Evolutionary conservation across 495 filamentous ascomycete species (phyloP).

Genomic region (Acidiella bohemica): DNA sequence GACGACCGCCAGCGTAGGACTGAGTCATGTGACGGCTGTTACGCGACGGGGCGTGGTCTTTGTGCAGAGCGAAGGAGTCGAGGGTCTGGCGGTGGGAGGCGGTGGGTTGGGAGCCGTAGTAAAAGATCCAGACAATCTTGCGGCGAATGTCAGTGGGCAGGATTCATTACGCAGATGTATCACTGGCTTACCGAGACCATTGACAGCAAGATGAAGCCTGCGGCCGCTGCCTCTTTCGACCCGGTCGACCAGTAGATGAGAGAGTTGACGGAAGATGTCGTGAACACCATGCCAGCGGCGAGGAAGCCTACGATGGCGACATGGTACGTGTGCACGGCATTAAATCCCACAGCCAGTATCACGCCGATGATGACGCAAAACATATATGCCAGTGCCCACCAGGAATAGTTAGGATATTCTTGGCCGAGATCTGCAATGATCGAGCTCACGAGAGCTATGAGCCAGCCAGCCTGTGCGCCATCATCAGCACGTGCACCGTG

Average conservation of each 20-base stretch:
- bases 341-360: conserved; percentile 64
- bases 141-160: not conserved
- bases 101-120: conserved; percentile 85
- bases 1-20: conserved; percentile 59
- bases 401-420: conserved; percentile 68
- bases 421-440: conserved; percentile 53
- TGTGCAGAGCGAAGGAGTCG: conserved; percentile 90
- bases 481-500: not conserved
- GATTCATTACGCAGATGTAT: not conserved
- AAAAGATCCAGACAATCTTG: conserved; percentile 98
- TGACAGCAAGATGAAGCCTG: conserved; percentile 88
- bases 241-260: conserved; percentile 57
- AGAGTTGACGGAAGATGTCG: conserved; percentile 68
- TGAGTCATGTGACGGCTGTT: conserved; percentile 45
- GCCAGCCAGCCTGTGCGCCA: conserved; percentile 67
- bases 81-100: conserved; percentile 82
- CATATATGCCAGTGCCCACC: conserved; percentile 82
- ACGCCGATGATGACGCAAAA: conserved; percentile 69
- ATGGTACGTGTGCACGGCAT: conserved; percentile 71
- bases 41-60: conserved; percentile 50
- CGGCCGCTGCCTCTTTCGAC: conserved; percentile 72
- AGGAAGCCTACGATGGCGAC: conserved; percentile 87
- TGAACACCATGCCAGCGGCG: conserved; percentile 65
- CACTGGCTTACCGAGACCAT: conserved; percentile 64
- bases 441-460: conserved; percentile 78